Conservation (phyloP, 108 stramenopile genomes). For the Seminavis robusta region DNA sequence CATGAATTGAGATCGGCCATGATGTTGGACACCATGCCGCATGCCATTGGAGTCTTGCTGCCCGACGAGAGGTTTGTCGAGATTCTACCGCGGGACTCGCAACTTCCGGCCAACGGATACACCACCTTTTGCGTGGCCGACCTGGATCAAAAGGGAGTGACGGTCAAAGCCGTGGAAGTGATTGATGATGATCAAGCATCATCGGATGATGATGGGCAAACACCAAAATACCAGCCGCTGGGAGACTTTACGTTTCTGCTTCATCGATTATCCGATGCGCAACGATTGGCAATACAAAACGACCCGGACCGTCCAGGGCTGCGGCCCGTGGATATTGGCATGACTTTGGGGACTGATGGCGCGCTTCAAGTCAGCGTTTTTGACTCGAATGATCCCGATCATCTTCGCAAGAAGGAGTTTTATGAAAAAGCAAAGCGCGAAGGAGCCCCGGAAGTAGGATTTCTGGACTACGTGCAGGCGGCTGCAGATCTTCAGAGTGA, state of each 20-base stretch:
- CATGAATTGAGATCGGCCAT: constrained; percentile 68
- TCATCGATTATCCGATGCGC: constrained; percentile 33
- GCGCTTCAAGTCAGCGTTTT: constrained; percentile 70
- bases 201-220: constrained; percentile 23
- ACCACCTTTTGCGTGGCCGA: constrained; percentile 60
- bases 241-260: constrained; percentile 71
- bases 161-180: constrained; percentile 65
- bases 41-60: constrained; percentile 68
- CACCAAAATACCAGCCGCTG: constrained; percentile 51
- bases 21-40: constrained; percentile 81
- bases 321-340: constrained; percentile 61
- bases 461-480: neutral
- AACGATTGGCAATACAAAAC: constrained; percentile 18
- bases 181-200: constrained; percentile 29
- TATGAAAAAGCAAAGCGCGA: constrained; percentile 30
- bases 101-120: constrained; percentile 60
- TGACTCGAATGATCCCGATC: constrained; percentile 75
- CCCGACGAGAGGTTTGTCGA: constrained; percentile 39
- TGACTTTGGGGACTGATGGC: constrained; percentile 61
- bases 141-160: constrained; percentile 60
- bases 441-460: constrained; percentile 3
- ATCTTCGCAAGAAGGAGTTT: constrained; percentile 46
- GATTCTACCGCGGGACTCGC: constrained; percentile 51
- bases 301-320: no score
- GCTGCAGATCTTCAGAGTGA: constrained; percentile 9